Evolutionary conservation across 345 rosid genomes (phyloP), one percentile per base, ranked within the genome.

Genomic region (Raphanus raphanistrum): DNA sequence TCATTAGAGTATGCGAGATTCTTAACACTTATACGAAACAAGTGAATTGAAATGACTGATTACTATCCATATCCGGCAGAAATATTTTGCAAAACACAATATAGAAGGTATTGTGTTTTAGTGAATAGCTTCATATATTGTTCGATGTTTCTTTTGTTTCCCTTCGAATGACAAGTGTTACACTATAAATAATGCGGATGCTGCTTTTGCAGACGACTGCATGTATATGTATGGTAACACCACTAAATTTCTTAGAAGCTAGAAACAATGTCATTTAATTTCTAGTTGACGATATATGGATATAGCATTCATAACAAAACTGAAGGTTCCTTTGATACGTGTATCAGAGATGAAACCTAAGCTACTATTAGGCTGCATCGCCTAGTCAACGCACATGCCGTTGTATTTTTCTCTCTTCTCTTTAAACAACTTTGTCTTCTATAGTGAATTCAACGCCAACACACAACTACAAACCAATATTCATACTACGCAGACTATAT

Each of bases 281-380:
- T 17, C n/a, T 17, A 8, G 68, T 41, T 43, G 73, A 48, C 55
- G 17, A 59, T 60, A 31, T 45, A 26, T 60, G 62, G 10, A 12
- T 45, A 12, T 45, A 68, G 52, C 68, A 45, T 45, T 59, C 61
- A 59, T 43, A 75, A 75, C 17, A 66, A 32, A 60, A 45, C 28
- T 21, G 26, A 0, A 68, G 73, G 43, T 58, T 58, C 33, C 33
- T 67, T 28, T 27, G 16, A 75, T 59, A 67, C 72, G 66, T 75
- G 73, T 28, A 17, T 31, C 25, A 59, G 1, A 68, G 27, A 68
- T 17, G 79, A 59, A 59, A 8, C 73, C 68, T 13, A 75, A 43
- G 61, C 48, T 75, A 75, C 5, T 17, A 29, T 17, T 67, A 75
- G 73, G 67, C 60, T 75, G 62, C 73, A 21, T 59, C 6, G 28